Evolutionary conservation across 179 eudicot genomes (phyloP).

Genomic region (Kewa caespitosa): DNA sequence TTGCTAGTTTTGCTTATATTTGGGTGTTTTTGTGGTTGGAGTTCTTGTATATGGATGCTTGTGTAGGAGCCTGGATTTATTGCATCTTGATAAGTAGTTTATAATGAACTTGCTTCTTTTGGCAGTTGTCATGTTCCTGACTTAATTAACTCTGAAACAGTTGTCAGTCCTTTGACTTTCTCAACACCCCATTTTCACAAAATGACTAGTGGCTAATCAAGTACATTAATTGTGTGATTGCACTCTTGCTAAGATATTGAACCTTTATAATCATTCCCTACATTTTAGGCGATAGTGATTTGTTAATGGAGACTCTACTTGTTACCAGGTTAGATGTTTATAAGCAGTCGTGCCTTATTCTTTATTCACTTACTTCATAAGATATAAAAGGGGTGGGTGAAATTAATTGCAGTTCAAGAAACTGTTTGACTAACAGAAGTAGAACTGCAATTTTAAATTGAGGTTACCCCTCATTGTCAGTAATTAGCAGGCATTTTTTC

Average conservation of each 20-base stretch:
- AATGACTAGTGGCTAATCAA: background rate
- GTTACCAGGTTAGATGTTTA: too few relatives aligned
- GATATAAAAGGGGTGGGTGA: background rate
- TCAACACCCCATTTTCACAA: background rate
- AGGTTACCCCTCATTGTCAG: too few relatives aligned
- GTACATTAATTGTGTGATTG: background rate
- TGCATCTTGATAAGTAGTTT: background rate
- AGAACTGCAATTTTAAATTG: too few relatives aligned
- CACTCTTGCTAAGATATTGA: too few relatives aligned
- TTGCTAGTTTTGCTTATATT: background rate
- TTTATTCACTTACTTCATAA: background rate
- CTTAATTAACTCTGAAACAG: background rate
- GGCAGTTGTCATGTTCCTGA: background rate
- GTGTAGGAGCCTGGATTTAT: background rate
- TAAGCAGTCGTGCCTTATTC: too few relatives aligned
- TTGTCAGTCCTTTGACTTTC: background rate
- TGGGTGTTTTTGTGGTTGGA: background rate
- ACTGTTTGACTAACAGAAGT: too few relatives aligned
- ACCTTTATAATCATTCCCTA: too few relatives aligned
- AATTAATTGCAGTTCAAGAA: background rate
- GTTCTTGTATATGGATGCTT: background rate
- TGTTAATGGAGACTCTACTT: too few relatives aligned
- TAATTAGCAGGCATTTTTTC: too few relatives aligned
- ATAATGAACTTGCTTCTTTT: background rate
- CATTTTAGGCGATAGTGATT: too few relatives aligned